Evolutionary conservation across 108 stramenopile species (phyloP).

Genomic region (Nitzschia putrida): DNA sequence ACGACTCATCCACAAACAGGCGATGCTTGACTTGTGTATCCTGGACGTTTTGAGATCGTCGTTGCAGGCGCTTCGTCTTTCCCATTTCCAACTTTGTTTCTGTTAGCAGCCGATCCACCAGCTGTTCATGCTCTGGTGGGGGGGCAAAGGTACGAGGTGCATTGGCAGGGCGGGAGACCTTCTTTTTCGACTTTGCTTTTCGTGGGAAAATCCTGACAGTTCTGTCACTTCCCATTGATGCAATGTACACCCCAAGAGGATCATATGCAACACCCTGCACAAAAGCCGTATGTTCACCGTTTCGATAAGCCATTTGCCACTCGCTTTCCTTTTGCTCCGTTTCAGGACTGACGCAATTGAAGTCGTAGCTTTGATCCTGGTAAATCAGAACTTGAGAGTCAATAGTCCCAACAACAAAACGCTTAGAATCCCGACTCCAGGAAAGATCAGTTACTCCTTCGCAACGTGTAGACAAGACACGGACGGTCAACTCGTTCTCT

Average conservation of each 20-base stretch:
- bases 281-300: slow-evolving; percentile 77
- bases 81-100: slow-evolving; percentile 48
- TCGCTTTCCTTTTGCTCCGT: slow-evolving; percentile 35
- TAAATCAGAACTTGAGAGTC: slow-evolving; percentile 62
- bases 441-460: slow-evolving; percentile 77
- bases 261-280: slow-evolving; percentile 88
- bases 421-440: slow-evolving; percentile 74
- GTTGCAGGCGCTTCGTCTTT: slow-evolving; percentile 46
- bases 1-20: slow-evolving; percentile 88
- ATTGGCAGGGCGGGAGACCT: slow-evolving; percentile 44
- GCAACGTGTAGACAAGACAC: slow-evolving; percentile 54
- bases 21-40: slow-evolving; percentile 38
- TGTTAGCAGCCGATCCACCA: slow-evolving; percentile 31
- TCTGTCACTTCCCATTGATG: slow-evolving; percentile 86
- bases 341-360: slow-evolving; percentile 26
- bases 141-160: slow-evolving; percentile 25
- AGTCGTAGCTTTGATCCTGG: slow-evolving; percentile 42
- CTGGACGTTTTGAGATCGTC: slow-evolving; percentile 21
- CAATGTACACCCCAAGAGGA: slow-evolving; percentile 83
- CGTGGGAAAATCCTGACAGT: slow-evolving; percentile 76
- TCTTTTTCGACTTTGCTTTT: slow-evolving; percentile 54
- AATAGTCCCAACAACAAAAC: slow-evolving; percentile 70
- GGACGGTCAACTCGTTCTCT: slow-evolving; percentile 65
- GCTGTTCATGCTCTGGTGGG: slow-evolving; percentile 35
- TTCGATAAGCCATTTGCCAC: slow-evolving; percentile 67